Conservation (phyloP, 2,329 filamentous ascomycete genomes). For the Colletotrichum salicis region DNA sequence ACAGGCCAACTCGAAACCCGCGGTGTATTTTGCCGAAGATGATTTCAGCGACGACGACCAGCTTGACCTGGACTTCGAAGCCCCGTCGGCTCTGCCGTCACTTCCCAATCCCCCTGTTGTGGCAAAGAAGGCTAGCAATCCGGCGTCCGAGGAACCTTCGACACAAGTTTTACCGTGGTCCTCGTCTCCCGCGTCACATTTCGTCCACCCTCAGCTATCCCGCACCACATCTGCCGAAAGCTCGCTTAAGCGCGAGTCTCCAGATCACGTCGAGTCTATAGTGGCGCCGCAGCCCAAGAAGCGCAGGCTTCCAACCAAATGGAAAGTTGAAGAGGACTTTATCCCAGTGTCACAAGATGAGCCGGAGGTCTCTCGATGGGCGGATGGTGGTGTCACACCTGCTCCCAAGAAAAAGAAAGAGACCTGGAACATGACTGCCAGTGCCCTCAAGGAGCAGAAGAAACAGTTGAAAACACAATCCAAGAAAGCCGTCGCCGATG, state of each 20-base stretch:
- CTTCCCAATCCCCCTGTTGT: constrained; percentile 40
- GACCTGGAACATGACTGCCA: constrained; percentile 79
- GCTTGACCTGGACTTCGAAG: constrained; percentile 75
- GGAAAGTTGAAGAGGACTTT: constrained; percentile 39
- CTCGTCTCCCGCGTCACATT: constrained; percentile 67
- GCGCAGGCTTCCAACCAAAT: constrained; percentile 70
- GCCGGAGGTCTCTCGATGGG: constrained; percentile 11
- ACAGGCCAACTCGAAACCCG: constrained; percentile 41
- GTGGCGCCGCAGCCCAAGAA: constrained; percentile 63
- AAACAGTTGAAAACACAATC: constrained; percentile 75
- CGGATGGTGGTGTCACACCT: constrained; percentile 40
- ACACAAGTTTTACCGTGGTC: constrained; percentile 74
- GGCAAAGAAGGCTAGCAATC: constrained; percentile 39
- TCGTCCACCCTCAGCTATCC: constrained; percentile 47
- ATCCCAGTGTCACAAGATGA: constrained; percentile 43
- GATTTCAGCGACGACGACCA: constrained; percentile 89
- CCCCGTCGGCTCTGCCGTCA: constrained; percentile 62
- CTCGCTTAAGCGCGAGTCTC: constrained; percentile 56
- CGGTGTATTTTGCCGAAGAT: constrained; percentile 76
- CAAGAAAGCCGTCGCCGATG: constrained; percentile 57
- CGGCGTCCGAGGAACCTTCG: constrained; percentile 1
- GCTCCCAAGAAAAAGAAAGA: constrained; percentile 46
- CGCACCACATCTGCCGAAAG: constrained; percentile 39
- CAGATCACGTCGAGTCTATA: constrained; percentile 43
- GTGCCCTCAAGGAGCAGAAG: constrained; percentile 80